Conservation (phyloP, 306 rosid species). For the Urtica urens region DNA sequence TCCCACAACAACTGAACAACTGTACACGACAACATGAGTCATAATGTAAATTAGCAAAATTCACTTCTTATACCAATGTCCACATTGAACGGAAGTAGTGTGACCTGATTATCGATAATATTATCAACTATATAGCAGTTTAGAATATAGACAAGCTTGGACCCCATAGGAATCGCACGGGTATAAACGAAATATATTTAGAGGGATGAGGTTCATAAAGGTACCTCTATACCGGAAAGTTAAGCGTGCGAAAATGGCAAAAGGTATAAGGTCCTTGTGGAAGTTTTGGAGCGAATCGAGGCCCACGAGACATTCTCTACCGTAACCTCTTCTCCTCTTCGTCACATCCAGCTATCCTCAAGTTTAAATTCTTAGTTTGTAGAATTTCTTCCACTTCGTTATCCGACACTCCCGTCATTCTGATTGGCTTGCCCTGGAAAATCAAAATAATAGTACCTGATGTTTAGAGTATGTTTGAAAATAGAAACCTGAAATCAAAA, state of each 20-base stretch:
- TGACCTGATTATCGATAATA: no score
- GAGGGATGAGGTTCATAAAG: conserved; percentile 8
- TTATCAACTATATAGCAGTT: no score
- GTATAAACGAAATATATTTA: conserved; percentile 1
- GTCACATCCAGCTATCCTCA: conserved; percentile 81
- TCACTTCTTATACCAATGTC: no score
- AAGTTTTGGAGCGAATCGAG: conserved; percentile 39
- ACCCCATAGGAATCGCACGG: no score
- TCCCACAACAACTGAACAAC: not conserved
- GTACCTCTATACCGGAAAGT: conserved; percentile 79
- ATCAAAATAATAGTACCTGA: no score
- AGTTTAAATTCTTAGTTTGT: conserved; percentile 44
- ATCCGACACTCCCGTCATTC: conserved; percentile 82
- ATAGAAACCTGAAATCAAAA: no score
- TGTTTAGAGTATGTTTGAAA: no score
- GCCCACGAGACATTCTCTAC: conserved; percentile 52
- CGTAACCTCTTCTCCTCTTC: conserved; percentile 78
- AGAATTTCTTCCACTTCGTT: conserved; percentile 77
- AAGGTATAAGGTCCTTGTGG: conserved; percentile 86
- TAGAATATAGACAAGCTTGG: no score
- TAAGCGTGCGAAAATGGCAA: conserved; percentile 63
- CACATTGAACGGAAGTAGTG: no score
- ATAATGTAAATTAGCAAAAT: no score
- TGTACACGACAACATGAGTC: no score
- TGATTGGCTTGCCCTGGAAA: conserved; percentile 56